These are phyloP conservation scores for Populus tomentosa DNA, from an alignment of 441 rosid species.

Conservation along the genomic window DNA sequence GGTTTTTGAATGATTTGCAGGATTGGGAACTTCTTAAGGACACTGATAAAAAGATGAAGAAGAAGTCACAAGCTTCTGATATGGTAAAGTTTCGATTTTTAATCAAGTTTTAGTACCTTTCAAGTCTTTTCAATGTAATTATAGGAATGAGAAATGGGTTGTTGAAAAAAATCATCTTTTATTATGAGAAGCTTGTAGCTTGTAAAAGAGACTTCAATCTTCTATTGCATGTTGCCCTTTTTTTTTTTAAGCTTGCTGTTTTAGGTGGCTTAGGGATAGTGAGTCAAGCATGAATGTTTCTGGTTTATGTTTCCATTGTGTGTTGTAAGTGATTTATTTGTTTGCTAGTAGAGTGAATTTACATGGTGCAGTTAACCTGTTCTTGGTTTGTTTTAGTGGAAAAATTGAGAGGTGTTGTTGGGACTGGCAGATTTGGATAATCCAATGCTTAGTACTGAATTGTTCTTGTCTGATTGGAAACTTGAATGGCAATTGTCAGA, in stretches of 20 bases:
- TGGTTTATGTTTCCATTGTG: not conserved
- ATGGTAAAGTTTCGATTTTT: constrained; percentile 29
- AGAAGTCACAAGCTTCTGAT: constrained; percentile 40
- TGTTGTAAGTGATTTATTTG: not conserved
- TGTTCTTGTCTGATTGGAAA: not conserved
- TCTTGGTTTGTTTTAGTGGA: not conserved
- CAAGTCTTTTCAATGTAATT: not conserved
- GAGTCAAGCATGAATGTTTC: not conserved
- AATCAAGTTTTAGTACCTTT: not conserved
- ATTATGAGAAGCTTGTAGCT: not conserved
- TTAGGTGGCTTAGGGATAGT: not conserved
- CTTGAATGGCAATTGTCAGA: not conserved
- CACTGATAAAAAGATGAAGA: constrained; percentile 50
- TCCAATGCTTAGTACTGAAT: not conserved
- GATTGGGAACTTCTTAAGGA: constrained; percentile 79
- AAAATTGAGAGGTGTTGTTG: not conserved
- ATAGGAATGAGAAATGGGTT: not conserved
- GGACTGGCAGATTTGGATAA: not conserved
- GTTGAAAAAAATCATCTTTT: not conserved
- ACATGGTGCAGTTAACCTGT: not conserved
- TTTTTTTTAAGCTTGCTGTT: not conserved
- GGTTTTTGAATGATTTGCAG: constrained; percentile 92
- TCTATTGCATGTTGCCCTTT: not conserved
- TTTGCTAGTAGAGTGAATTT: not conserved
- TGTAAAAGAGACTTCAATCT: not conserved